phyloP scores from a whole-genome alignment of 106 monocot genomes.

The Dendrobium nobile region DNA sequence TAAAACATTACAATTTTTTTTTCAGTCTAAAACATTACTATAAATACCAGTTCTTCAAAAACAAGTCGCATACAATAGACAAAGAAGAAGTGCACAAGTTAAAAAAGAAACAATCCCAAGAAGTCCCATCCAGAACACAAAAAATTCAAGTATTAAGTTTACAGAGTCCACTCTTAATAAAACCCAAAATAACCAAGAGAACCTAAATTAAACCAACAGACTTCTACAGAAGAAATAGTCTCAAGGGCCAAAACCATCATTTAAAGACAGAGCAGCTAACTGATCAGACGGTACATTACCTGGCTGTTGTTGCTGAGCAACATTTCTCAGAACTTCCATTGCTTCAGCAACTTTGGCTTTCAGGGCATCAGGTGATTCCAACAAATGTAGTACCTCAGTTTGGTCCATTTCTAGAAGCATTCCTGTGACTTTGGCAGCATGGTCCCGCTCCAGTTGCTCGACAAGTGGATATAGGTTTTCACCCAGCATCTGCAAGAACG shows the following conservation, averaged over 20 bases:
- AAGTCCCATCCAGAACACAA: neutral
- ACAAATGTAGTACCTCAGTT: conserved; percentile 57
- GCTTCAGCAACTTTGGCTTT: conserved; percentile 57
- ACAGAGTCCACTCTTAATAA: neutral
- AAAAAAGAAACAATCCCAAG: neutral
- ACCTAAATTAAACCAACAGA: neutral
- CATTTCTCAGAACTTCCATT: conserved; percentile 54
- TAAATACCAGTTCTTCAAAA: too few species aligned
- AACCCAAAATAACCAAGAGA: neutral
- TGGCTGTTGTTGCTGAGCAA: conserved; percentile 37
- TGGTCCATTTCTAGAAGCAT: conserved; percentile 80
- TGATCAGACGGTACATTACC: conserved; percentile 44
- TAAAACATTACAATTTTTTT: too few species aligned
- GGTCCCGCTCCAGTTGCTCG: conserved; percentile 49
- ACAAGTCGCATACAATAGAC: too few species aligned
- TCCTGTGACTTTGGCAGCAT: conserved; percentile 30
- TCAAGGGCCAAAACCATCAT: conserved; percentile 27
- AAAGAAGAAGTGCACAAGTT: too few species aligned
- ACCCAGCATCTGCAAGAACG: conserved; percentile 43
- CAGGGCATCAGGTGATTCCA: conserved; percentile 57
- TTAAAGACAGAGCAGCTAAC: conserved; percentile 50
- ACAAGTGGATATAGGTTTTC: conserved; percentile 59
- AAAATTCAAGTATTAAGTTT: neutral
- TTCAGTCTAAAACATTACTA: too few species aligned
- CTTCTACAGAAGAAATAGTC: neutral